phyloP scores from a whole-genome alignment of 345 rosid genomes.

The Salix brachista region DNA sequence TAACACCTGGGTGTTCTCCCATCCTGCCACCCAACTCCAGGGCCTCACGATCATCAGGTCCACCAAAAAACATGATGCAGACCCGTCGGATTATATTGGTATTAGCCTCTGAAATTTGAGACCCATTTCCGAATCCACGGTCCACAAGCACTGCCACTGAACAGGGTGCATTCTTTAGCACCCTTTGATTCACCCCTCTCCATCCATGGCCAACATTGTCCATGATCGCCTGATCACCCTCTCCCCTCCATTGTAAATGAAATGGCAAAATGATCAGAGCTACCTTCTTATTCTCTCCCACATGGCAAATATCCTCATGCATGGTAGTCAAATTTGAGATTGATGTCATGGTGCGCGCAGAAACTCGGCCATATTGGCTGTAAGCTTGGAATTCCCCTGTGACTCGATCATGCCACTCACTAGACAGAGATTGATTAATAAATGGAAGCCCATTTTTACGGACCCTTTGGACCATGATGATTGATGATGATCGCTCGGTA shows the following conservation, averaged over 20 bases:
- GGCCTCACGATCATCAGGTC: conserved; percentile 32
- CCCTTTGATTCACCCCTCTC: conserved; percentile 35
- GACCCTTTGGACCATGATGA: conserved; percentile 36
- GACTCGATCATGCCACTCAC: conserved; percentile 5
- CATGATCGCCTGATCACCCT: conserved; percentile 2
- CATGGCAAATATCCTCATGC: conserved; percentile 42
- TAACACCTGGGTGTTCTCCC: conserved; percentile 15
- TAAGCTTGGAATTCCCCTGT: conserved; percentile 19
- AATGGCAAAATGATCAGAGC: conserved; percentile 37
- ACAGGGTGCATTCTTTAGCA: conserved; percentile 30
- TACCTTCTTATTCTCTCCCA: conserved; percentile 32
- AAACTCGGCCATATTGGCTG: conserved; percentile 9
- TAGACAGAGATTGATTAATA: conserved; percentile 9
- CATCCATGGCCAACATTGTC: conserved; percentile 19
- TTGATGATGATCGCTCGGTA: conserved; percentile 31
- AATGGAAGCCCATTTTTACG: conserved; percentile 35
- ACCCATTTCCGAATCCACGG: conserved; percentile 19
- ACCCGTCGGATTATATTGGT: background rate
- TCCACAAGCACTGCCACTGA: conserved; percentile 40
- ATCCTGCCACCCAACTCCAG: conserved; percentile 23
- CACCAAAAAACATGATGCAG: conserved; percentile 28
- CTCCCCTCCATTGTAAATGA: conserved; percentile 25
- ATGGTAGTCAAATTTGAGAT: conserved; percentile 31
- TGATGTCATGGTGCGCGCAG: conserved; percentile 23
- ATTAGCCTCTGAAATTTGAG: background rate